Percentiles rank a stretch among this genome's conserved stretches.
Conservation (phyloP, 495 filamentous ascomycete species). For the Talaromyces stipitatus region DNA sequence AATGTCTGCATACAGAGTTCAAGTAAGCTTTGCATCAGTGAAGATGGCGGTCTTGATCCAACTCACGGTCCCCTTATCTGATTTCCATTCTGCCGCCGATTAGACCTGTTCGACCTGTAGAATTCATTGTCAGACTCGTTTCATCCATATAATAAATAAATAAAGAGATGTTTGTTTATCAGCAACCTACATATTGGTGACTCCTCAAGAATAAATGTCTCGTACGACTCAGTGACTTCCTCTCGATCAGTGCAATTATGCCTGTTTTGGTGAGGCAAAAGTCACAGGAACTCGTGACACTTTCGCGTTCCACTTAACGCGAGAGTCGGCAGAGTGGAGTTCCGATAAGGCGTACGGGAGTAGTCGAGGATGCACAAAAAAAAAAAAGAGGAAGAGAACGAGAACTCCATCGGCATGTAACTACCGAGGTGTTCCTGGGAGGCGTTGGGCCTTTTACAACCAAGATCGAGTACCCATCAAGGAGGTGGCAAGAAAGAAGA, state of each 20-base stretch:
- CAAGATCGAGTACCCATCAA: not conserved
- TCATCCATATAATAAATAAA: not conserved
- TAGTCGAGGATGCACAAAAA: not conserved
- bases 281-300: slow-evolving; percentile 34
- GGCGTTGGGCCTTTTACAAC: not conserved
- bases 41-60: not conserved
- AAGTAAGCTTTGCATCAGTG: not conserved
- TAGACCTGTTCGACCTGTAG: slow-evolving; percentile 21
- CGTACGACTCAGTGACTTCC: too few species aligned
- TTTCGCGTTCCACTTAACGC: slow-evolving; percentile 47
- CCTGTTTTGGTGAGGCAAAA: not conserved
- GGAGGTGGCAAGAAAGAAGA: not conserved
- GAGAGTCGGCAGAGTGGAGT: slow-evolving; percentile 9
- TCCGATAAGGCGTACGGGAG: not conserved
- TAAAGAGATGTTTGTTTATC: too few species aligned
- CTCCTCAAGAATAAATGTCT: not conserved
- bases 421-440: not conserved
- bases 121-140: not conserved
- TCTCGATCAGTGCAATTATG: not conserved
- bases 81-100: slow-evolving; percentile 37
- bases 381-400: not conserved
- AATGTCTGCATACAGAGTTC: slow-evolving; percentile 38
- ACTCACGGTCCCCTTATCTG: slow-evolving; percentile 57
- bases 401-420: not conserved
- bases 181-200: not conserved